phyloP scores from a whole-genome alignment of 352 stramenopile genomes.

The Phytopythium ostracodes region DNA sequence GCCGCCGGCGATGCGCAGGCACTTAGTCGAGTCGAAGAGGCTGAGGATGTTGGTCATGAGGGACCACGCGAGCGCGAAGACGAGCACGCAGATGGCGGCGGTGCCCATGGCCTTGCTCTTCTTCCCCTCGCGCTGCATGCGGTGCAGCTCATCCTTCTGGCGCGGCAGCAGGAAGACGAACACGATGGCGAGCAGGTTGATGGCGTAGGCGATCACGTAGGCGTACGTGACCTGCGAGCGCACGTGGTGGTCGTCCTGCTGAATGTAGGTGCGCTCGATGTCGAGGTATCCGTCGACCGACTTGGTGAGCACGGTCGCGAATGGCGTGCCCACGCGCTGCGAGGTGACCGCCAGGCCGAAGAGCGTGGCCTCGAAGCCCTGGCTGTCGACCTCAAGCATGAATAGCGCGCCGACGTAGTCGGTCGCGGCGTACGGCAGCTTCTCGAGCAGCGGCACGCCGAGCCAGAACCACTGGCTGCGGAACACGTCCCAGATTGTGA shows the following conservation, averaged over 20 bases:
- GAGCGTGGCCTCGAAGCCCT: constrained; percentile 44
- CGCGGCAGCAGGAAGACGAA: constrained; percentile 45
- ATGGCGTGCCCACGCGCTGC: constrained; percentile 36
- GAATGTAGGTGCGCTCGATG: constrained; percentile 40
- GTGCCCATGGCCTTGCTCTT: constrained; percentile 30
- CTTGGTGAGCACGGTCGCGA: constrained; percentile 55
- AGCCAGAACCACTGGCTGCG: constrained; percentile 37
- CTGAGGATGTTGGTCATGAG: constrained; percentile 65
- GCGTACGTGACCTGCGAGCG: constrained; percentile 45
- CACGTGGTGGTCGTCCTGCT: constrained; percentile 33
- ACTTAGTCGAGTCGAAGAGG: constrained; percentile 47
- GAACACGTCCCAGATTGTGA: constrained; percentile 66
- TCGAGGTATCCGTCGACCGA: constrained; percentile 49
- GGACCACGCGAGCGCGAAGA: constrained; percentile 47
- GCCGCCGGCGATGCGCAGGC: constrained; percentile 30
- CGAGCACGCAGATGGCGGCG: constrained; percentile 27
- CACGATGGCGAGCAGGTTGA: constrained; percentile 39
- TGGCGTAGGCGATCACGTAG: constrained; percentile 53
- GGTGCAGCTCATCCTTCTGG: constrained; percentile 45
- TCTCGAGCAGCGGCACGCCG: constrained; percentile 32
- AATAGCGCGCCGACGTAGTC: constrained; percentile 45
- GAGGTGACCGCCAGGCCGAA: constrained; percentile 41
- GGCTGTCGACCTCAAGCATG: constrained; percentile 43
- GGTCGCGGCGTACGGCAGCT: constrained; percentile 39
- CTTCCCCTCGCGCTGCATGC: constrained; percentile 30